Conservation (phyloP, 208 protist genomes). For the Acanthamoeba triangularis region DNA sequence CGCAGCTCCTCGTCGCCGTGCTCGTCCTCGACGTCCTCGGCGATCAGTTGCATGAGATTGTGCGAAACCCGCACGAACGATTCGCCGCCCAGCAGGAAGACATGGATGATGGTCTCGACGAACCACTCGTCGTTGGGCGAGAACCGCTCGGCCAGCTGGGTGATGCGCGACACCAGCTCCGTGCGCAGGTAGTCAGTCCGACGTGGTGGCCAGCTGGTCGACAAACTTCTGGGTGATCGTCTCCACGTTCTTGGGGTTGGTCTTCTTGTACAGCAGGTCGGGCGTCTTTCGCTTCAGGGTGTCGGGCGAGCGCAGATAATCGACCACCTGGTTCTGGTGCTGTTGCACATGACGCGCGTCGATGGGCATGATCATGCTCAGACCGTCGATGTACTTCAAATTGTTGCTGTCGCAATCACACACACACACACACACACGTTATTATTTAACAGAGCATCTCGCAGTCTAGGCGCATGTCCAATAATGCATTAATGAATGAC, state of each 20-base stretch:
- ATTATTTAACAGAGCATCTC: neutral
- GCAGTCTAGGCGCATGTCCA: neutral
- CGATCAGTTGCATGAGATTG: constrained; percentile 96
- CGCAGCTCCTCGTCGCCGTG: constrained; percentile 91
- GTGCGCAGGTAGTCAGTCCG: constrained; percentile 91
- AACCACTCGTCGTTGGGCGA: constrained; percentile 90
- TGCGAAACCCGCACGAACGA: constrained; percentile 92
- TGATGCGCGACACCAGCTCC: constrained; percentile 93
- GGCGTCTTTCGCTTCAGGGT: constrained; percentile 96
- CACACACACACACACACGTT: constrained; percentile 82
- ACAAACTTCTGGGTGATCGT: constrained; percentile 94
- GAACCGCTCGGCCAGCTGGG: constrained; percentile 93
- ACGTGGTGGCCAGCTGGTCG: constrained; percentile 90
- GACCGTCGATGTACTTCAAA: constrained; percentile 95
- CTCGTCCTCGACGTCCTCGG: constrained; percentile 93
- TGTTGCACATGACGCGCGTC: constrained; percentile 93
- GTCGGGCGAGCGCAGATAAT: constrained; percentile 96
- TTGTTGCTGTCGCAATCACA: constrained; percentile 94
- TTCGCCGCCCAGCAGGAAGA: constrained; percentile 93
- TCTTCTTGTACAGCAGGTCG: constrained; percentile 97
- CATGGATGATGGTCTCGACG: constrained; percentile 95
- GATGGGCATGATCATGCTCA: constrained; percentile 95
- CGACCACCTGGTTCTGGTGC: constrained; percentile 96
- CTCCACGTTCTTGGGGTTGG: constrained; percentile 95
- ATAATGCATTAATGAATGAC: neutral